Conservation (phyloP, 2,329 filamentous ascomycete species). For the Penicillium freii region DNA sequence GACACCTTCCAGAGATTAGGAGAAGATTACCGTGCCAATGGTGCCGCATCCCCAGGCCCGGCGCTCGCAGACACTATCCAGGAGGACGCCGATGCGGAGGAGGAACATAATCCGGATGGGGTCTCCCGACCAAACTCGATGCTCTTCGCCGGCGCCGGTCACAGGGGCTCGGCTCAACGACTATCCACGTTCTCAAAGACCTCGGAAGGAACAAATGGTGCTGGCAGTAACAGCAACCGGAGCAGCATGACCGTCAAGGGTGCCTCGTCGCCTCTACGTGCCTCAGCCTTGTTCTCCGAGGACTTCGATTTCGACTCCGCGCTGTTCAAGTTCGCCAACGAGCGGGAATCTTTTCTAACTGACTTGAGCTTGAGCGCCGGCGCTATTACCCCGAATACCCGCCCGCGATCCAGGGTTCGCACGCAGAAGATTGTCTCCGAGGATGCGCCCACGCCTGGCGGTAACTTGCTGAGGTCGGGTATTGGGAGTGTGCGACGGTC, state of each 20-base stretch:
- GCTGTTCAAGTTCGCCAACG: constrained; percentile 89
- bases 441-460: constrained; percentile 53
- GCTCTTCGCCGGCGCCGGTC: constrained; percentile 21
- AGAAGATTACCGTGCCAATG: constrained; percentile 43
- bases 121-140: constrained; percentile 44
- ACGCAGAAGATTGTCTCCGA: constrained; percentile 79
- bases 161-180: constrained; percentile 44
- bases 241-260: constrained; percentile 63
- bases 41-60: constrained; percentile 35
- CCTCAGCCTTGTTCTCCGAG: constrained; percentile 45
- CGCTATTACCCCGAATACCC: constrained; percentile 64
- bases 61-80: constrained; percentile 58
- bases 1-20: constrained; percentile 45
- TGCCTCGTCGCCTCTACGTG: constrained; percentile 32
- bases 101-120: constrained; percentile 40
- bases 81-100: constrained; percentile 58
- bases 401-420: constrained; percentile 73
- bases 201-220: constrained; percentile 44
- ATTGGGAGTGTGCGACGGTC: constrained; percentile 88
- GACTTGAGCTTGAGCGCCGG: constrained; percentile 88
- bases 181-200: constrained; percentile 52
- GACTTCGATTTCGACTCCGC: constrained; percentile 95
- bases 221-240: constrained; percentile 64
- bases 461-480: constrained; percentile 52
- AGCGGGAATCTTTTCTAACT: constrained; percentile 88